Evolutionary conservation across 768 basidiomycete species (phyloP).

Genomic region (Panaeolus cyanescens): DNA sequence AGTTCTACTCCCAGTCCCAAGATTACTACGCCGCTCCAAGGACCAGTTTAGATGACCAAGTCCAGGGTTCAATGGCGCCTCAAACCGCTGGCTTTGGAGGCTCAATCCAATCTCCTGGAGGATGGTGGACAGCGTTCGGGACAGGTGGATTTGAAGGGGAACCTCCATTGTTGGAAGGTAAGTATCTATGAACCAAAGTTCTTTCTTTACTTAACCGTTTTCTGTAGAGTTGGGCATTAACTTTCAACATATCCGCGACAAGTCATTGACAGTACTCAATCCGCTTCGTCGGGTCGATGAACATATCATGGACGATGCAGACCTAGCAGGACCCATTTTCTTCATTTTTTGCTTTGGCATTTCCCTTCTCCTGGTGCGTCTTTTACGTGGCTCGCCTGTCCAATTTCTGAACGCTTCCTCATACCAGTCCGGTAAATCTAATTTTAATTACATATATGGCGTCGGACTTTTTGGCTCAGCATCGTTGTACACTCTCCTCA

Average conservation of each 20-base stretch:
- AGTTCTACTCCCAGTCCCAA: conserved; percentile 71
- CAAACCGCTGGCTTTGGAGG: conserved; percentile 61
- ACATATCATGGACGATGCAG: conserved; percentile 98
- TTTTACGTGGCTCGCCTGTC: neutral
- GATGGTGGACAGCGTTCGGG: conserved; percentile 97
- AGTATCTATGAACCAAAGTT: conserved; percentile 19
- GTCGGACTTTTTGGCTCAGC: conserved; percentile 93
- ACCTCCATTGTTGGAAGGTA: conserved; percentile 93
- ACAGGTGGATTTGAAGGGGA: conserved; percentile 96
- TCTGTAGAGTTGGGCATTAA: conserved; percentile 92
- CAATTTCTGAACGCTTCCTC: conserved; percentile 9
- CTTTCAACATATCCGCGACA: conserved; percentile 92
- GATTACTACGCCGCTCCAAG: conserved; percentile 66
- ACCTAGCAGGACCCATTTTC: conserved; percentile 93
- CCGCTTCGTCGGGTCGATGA: conserved; percentile 83
- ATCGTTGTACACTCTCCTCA: conserved; percentile 92
- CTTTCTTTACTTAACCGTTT: neutral
- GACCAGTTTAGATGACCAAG: conserved; percentile 75
- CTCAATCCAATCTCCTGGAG: conserved; percentile 70
- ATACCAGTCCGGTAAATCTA: conserved; percentile 91
- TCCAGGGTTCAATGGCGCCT: conserved; percentile 53
- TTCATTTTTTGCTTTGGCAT: conserved; percentile 96
- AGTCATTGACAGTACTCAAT: conserved; percentile 94
- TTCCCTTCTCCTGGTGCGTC: conserved; percentile 86
- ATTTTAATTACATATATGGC: conserved; percentile 98